Base-by-base conservation (phyloP, 139 green algal genomes). In the Chlamydomonas sp. region DNA sequence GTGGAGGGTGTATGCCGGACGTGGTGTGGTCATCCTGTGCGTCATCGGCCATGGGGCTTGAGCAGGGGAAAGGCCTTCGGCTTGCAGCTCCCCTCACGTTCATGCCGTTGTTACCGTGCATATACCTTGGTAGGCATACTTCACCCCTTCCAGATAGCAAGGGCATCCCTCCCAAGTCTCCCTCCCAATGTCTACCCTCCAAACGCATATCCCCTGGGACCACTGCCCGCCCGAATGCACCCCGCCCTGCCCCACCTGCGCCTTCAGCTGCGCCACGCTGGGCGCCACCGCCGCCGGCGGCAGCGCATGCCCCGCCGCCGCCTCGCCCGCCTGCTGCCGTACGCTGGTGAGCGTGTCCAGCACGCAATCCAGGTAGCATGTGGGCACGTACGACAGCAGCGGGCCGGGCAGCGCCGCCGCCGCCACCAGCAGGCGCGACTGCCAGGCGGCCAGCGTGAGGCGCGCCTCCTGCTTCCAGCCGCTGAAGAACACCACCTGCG, bases 331-430 rank as follows among this genome's bases (percentile, higher is more conserved):
- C n/a, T 71, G 71, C 5, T 79, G 61, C 1, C 82, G 82, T n/a
- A 86, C 10, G 1, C 60, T 73, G 20, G 82, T 80, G 15, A 86
- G 12, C 1, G n/a, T 64, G 69, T 86, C 82, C 17, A 91, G 63
- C 10, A 92, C 49, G 58, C 90, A 79, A 61, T 93, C 90, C 17
- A 92, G 77, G 87, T 93, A 93, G 77, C 81, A 83, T n/a, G 86
- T 85, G 18, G 92, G 92, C 20, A 95, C 87, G 77, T 95, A 96
- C 0, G 84, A 74, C 66, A 97, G 90, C 74, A 96, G 90, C 17
- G 77, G 76, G 60, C 79, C 63, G 17, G 85, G 71, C 16, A 83
- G 76, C 8, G 71, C 49, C 94, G 75, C 90, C 71, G 88, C 80
- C 79, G 80, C 91, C 58, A 3, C 83, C 5, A 85, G 71, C 69